Evolutionary conservation across 768 basidiomycete genomes (phyloP), one percentile per base, ranked within the genome.

Genomic region (Pleurotus djamor): DNA sequence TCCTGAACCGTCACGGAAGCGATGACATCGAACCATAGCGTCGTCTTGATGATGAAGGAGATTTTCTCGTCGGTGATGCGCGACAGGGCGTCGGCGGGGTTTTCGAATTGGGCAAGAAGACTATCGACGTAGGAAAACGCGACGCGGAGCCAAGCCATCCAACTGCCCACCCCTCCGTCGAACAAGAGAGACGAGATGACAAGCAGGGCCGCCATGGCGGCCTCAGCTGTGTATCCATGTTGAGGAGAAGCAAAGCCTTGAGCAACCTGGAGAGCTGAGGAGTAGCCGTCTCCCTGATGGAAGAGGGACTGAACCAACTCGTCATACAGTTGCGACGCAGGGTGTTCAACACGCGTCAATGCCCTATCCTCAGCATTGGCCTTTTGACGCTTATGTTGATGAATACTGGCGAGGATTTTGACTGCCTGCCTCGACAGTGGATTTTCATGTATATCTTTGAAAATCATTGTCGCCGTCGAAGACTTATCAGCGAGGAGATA

Each of bases 131-230:
- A 93, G 1, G 64, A 59, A 63, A 78, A 80, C 8, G 89, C 87
- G 48, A 89, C 75, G 28, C 76, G 66, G 56, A 94, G 83, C 76
- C 88, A 94, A 13, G 76, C 63, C 28, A 79, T 70, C 92, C 92
- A 94, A 44, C 76, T 71, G 3, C 91, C 91, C 8, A 76, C 73
- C 4, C 92, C 91, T 3, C 92, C 92, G 10, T 83, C 82, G 73
- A 94, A 93, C 57, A 93, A 83, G 74, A 86, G 85, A 45, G 84
- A 81, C 14, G 91, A 92, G 33, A 94, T 83, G 65, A 90, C 76
- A 60, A 89, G 88, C 16, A 94, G 74, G 3, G 88, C 88, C 0
- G 90, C 88, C 74, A 92, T 87, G 17, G 91, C 92, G 63, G 91
- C 89, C 37, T 88, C 89, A 54, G 34, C n/a, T 4, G 52, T 16